A percentile compares a stretch with the other conserved stretches of the same genome.
phyloP scores from a whole-genome alignment of 371 early-diverging fungal genomes.

The Mucor mucedo region DNA sequence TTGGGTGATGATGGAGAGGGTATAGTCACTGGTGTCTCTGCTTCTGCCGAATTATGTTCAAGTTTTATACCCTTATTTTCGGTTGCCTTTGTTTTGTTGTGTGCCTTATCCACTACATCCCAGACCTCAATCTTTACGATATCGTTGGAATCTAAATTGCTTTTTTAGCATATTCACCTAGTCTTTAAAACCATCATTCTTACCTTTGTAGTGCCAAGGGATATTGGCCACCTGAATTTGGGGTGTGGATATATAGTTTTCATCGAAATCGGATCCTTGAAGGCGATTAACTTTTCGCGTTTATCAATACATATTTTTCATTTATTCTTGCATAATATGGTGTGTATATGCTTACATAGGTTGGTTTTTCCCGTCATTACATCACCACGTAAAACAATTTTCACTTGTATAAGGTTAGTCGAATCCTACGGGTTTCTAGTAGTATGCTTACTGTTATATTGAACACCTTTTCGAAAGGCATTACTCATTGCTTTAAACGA shows the following conservation, averaged over 20 bases:
- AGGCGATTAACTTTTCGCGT: constrained; percentile 57
- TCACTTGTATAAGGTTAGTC: constrained; percentile 49
- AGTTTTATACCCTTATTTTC: constrained; percentile 46
- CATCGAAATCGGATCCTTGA: constrained; percentile 60
- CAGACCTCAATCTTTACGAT: constrained; percentile 73
- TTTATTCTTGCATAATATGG: constrained; percentile 5
- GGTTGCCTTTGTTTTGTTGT: constrained; percentile 33
- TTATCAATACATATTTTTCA: background rate
- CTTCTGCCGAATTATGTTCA: constrained; percentile 31
- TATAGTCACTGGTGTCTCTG: constrained; percentile 13
- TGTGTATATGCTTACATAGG: constrained; percentile 51
- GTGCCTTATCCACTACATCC: constrained; percentile 72
- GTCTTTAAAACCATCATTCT: background rate
- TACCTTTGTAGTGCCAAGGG: constrained; percentile 70
- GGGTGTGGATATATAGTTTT: constrained; percentile 58
- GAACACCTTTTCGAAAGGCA: constrained; percentile 57
- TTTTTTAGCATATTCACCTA: background rate
- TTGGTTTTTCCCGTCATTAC: constrained; percentile 70
- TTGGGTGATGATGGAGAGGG: background rate
- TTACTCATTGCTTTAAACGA: constrained; percentile 52
- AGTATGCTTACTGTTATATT: constrained; percentile 55
- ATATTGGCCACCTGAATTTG: constrained; percentile 74
- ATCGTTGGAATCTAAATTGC: constrained; percentile 52
- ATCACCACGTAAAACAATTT: constrained; percentile 69
- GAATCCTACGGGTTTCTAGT: background rate